Base-by-base conservation (phyloP, 257 asterid species). In the Plantago major region DNA sequence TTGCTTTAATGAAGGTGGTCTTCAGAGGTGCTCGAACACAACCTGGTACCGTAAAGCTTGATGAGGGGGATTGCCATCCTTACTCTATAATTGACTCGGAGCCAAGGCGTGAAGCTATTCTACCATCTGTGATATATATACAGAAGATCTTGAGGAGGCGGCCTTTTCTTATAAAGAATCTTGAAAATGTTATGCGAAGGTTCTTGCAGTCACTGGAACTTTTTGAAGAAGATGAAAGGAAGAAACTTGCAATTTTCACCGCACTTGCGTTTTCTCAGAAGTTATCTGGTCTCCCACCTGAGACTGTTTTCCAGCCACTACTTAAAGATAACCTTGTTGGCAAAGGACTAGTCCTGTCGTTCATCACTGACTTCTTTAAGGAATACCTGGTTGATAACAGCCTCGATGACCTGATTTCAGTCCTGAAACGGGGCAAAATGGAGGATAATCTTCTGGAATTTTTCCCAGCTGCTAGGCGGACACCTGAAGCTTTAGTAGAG, bases 261-360 rank as follows among this genome's bases (percentile, higher is more conserved):
- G 97, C 99, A 42, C 99, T 93, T 76, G 97, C 99, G 47, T 93
- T 93, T 71, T 89, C 99, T 42, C 99, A 93, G 91, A 93, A 90
- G 73, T 68, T 93, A 72, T 93, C 99, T 46, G 97, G 99, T 60
- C 97, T 93, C 33, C 97, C 95, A 28, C 99, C 99, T 0, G 99
- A 93, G 85, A 83, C 94, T 58, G 99, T 93, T 43, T 79, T 93
- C 78, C 99, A 93, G 63, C 99, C 99, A 67, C 73, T 93, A 69
- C 97, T 87, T 78, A 93, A 93, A 74, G 99, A 93, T 70, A 93
- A 93, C 78, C 99, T 93, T 71, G 87, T 93, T 40, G 95, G 79
- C 74, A 93, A 93, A 76, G 99, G 99, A 88, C 78, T 93, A 75
- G 97, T 93, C 65, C 95, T 93, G 67, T 67, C 95, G 38, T 93